A percentile compares a stretch with the other conserved stretches of the same genome.
Evolutionary conservation across 441 rosid genomes (phyloP).

Genomic region (Pelargonium fulgidum): DNA sequence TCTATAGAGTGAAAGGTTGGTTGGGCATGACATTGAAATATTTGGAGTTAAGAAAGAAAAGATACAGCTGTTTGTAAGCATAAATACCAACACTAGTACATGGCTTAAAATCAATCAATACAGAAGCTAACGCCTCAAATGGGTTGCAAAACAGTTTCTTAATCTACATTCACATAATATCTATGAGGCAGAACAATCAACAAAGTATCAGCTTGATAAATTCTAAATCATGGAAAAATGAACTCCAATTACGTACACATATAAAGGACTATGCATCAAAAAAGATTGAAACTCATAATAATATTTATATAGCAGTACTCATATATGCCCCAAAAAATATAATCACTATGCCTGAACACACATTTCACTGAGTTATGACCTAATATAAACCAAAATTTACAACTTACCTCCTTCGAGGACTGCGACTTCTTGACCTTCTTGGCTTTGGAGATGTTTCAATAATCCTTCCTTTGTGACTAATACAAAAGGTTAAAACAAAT

Average conservation of each 20-base stretch:
- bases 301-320: too few relatives aligned
- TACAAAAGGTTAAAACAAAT: conserved; percentile 5
- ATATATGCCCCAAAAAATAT: not conserved
- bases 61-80: not conserved
- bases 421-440: conserved; percentile 38
- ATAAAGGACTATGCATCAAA: not conserved
- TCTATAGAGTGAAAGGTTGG: not conserved
- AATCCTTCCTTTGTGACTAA: conserved; percentile 50
- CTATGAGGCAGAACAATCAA: not conserved
- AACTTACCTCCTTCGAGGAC: conserved; percentile 47
- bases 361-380: not conserved
- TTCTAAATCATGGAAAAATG: not conserved
- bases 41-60: not conserved
- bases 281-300: too few relatives aligned
- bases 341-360: not conserved
- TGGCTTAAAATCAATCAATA: not conserved
- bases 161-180: not conserved
- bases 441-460: conserved; percentile 28
- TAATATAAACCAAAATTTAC: not conserved
- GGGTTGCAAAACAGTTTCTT: too few relatives aligned
- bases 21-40: not conserved
- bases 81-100: not conserved
- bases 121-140: not conserved
- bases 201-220: not conserved
- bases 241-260: not conserved